phyloP scores from a whole-genome alignment of 352 stramenopile genomes.

The Pythium phragmitis region DNA sequence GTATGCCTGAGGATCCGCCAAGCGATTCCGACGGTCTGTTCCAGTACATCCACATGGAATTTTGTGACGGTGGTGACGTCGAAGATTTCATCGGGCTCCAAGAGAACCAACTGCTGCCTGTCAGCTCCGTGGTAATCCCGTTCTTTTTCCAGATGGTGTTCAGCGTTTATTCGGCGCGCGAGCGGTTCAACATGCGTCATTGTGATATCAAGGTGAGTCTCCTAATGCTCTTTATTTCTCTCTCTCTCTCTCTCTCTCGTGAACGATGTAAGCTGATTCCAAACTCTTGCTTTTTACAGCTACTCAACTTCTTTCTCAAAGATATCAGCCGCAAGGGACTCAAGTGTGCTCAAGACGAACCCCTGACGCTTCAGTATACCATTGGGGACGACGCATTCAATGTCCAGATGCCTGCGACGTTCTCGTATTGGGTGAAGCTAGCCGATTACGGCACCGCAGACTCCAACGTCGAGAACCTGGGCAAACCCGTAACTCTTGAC shows the following conservation, averaged over 20 bases:
- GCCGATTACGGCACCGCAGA: conserved; percentile 98
- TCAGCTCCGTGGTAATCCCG: conserved; percentile 54
- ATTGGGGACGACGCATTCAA: conserved; percentile 60
- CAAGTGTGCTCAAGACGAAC: conserved; percentile 35
- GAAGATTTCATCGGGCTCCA: conserved; percentile 93
- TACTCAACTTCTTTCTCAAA: conserved; percentile 98
- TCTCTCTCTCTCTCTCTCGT: background rate
- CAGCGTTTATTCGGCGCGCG: conserved; percentile 89
- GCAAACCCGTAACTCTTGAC: conserved; percentile 89
- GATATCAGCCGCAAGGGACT: conserved; percentile 46
- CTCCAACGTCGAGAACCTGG: conserved; percentile 83
- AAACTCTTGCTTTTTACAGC: conserved; percentile 31
- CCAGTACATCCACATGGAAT: conserved; percentile 99
- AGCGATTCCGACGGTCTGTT: conserved; percentile 43
- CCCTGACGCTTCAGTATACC: conserved; percentile 54
- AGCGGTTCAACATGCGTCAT: conserved; percentile 93
- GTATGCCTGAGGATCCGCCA: conserved; percentile 8
- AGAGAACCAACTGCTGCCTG: conserved; percentile 61
- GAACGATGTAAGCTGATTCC: background rate
- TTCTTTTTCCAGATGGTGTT: conserved; percentile 99
- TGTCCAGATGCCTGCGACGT: conserved; percentile 52
- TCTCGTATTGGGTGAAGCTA: conserved; percentile 94
- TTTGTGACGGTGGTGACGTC: conserved; percentile 95
- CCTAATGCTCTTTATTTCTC: background rate
- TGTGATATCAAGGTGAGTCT: conserved; percentile 95